Base-by-base conservation (phyloP, 2,329 filamentous ascomycete species). In the Rhynchosporium graminicola region DNA sequence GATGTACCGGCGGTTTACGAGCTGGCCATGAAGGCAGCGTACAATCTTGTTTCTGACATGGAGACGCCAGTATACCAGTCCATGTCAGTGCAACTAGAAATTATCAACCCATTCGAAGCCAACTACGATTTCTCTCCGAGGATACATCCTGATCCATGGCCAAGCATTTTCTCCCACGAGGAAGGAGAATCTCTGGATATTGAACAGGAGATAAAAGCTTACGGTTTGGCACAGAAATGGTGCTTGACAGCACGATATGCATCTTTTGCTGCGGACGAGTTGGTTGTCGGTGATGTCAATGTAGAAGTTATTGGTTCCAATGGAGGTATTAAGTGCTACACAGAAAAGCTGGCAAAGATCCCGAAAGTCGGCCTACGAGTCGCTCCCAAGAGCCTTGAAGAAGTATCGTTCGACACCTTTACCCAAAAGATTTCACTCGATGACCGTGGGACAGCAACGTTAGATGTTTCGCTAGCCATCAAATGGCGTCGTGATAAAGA, bases 41-140 rank as follows among this genome's bases (percentile, higher is more conserved):
- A 99, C 73, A 86, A 90, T 70, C 81, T 98, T 1, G 80, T 87
- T 2, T 90, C 90, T 5, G 93, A 98, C 72, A 80, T 87, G 0
- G 88, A 90, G 57, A 97, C 92, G 1, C 87, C 89, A 1, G 89
- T 98, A 45, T 86, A 87, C 43, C 94, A 96, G 75, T 85, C 83
- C 2, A 77, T 89, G 28, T 81, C 85, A 0, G 82, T 90, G 45
- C 87, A 88, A 59, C 75, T 98, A 4, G 83, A 86, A 43, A 83
- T 97, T 60, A 86, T 91, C 59, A 88, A 87, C 56, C 92, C 94
- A 0, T 98, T 99, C 70, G 92, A 97, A 76, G 91, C 92, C 15
- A 95, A 90, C 71, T 97, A 96, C 74, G 91, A 96, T 65, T 86
- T 98, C 65, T 82, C 88, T 12, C 92, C 95, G 10, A 84, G 89